Base-by-base conservation (phyloP, 306 rosid genomes). In the Arachis hypogaea region DNA sequence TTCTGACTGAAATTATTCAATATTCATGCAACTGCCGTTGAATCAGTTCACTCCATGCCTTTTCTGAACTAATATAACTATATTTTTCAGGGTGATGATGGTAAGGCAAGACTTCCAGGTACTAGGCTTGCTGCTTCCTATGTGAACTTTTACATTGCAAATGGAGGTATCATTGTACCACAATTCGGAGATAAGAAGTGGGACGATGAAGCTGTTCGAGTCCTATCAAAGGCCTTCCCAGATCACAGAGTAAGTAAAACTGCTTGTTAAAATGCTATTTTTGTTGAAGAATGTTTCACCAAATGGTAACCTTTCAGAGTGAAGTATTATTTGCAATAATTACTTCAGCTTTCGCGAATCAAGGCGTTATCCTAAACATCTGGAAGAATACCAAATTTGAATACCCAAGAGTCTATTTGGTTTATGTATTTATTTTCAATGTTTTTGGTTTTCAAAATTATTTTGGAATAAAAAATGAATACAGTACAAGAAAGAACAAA, bases 71-170 rank as follows among this genome's bases (percentile, higher is more conserved):
- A n/a, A 61, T 54, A 72, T 22, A 22, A 22, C 66, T 71, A 52
- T 66, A 38, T 63, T 43, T 62, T 28, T 58, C 82, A 89, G 87
- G 90, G 71, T 7, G 69, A 76, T 5, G 88, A 72, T 51, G 99
- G 96, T 50, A 92, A 87, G 79, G 77, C 80, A 11, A 85, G 99
- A 85, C 84, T 77, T 80, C 33, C 79, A 0, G 85, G 89, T 71
- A 75, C 88, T 14, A 92, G 99, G 83, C 97, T 94, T 68, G 99
- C 97, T 41, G 98, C 99, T 66, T 88, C 96, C 12, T 94, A 92
- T 38, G 93, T 87, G 40, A 94, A 94, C 82, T 94, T 94, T 75
- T 94, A 94, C 87, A 83, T 90, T 83, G 96, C 96, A 44, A 92
- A 92, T 65, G 91, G 91, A 75, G 99, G 81, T 71, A 74, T 94